These are phyloP conservation scores for Cordyceps fumosorosea DNA, from an alignment of 2,329 filamentous ascomycete species.

Conservation along the genomic window DNA sequence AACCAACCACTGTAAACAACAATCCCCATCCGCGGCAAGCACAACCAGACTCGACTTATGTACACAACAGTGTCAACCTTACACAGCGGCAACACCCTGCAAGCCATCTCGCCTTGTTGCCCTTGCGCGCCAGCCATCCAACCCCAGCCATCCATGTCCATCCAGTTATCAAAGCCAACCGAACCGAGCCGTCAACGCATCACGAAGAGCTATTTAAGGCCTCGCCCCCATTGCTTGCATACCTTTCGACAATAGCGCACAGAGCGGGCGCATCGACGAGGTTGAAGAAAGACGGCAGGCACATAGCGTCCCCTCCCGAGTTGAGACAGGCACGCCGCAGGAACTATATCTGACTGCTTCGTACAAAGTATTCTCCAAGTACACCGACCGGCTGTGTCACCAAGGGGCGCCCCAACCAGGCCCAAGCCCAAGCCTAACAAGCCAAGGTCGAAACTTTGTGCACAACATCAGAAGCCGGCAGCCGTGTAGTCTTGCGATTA, in stretches of 20 bases:
- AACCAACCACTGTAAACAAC: not conserved
- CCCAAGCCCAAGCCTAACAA: not conserved
- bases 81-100: not conserved
- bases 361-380: not conserved
- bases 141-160: no score
- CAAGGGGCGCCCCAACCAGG: not conserved
- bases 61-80: not conserved
- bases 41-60: constrained; percentile 6
- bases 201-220: not conserved
- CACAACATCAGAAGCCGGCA: not conserved
- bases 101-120: constrained; percentile 1
- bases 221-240: not conserved
- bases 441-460: not conserved
- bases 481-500: constrained; percentile 2
- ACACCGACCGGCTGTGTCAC: not conserved
- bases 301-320: not conserved
- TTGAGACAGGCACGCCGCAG: not conserved
- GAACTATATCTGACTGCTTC: not conserved
- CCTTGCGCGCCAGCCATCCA: not conserved
- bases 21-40: not conserved
- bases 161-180: not conserved
- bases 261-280: constrained; percentile 6
- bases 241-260: not conserved
- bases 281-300: not conserved
- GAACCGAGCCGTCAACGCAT: not conserved